Evolutionary conservation across 1,284 basidiomycete species (phyloP), one percentile per base, ranked within the genome.

Genomic region (Moniliophthora roreri): DNA sequence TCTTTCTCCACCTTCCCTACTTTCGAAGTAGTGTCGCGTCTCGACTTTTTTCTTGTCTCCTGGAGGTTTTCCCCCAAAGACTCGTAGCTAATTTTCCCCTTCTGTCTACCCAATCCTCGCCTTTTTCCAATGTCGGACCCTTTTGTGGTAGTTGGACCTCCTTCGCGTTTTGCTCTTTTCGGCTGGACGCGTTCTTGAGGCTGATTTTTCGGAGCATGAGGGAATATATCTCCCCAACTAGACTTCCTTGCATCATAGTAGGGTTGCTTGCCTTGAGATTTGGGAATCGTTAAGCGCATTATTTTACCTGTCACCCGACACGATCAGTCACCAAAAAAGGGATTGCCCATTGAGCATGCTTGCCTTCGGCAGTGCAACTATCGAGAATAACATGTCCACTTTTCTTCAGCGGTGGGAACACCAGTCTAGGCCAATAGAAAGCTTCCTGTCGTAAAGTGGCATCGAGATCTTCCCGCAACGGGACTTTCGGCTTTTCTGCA

Each of bases 201-300:
- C 16, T 75, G 67, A 63, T 88, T 89, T 67, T 91, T 92, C 3
- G 90, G 80, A 16, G 76, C 71, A 67, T 98, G 95, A 3, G 97
- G 96, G 71, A 97, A 98, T 10, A 93, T 77, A 67, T 99, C 97
- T 10, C 97, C 97, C 94, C 95, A 98, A 18, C 72, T 75, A 0
- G 90, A 84, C 71, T 98, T 98, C 42, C 96, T 85, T 1, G 95
- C 95, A 67, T 99, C 97, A 64, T 98, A 95, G 66, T 88, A 99
- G 0, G 85, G 81, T 66, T 98, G 95, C 67, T 93, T 95, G 7
- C 95, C 95, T 69, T 95, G 91, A 0, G 93, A 95, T 63, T 87
- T 93, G 1, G 95, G 88, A 40, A 97, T 86, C 1, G 90, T 97
- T 68, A 96, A 77, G 3, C 96, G 87, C 79, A 95, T 87, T 53